Conservation (phyloP, 179 eudicot genomes). For the Beta lomatogona region DNA sequence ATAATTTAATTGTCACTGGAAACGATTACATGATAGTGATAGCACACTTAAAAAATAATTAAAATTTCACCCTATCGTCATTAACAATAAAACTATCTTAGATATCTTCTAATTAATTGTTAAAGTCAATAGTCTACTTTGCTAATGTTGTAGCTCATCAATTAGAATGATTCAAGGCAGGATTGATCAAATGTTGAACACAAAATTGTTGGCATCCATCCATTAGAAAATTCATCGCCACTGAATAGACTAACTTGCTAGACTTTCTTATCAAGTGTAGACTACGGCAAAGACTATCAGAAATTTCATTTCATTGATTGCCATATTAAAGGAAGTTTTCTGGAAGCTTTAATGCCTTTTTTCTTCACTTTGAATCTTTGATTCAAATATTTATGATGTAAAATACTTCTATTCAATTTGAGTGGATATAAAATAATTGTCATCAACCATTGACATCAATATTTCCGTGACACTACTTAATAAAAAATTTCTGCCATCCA, state of each 20-base stretch:
- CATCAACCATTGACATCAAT: not conserved
- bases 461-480: not conserved
- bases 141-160: not conserved
- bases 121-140: too few species aligned
- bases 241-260: not conserved
- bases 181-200: not conserved
- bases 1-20: too few species aligned
- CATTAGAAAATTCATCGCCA: not conserved
- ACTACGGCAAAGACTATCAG: not conserved
- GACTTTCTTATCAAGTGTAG: too few species aligned
- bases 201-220: not conserved
- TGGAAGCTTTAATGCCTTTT: not conserved
- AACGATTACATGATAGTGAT: too few species aligned
- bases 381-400: not conserved
- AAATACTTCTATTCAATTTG: not conserved
- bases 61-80: too few species aligned
- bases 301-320: not conserved
- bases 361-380: not conserved
- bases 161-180: not conserved
- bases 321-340: not conserved
- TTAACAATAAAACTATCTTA: too few species aligned
- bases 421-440: not conserved
- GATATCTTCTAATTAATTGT: too few species aligned
- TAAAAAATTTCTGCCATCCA: not conserved
- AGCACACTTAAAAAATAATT: too few species aligned